Conservation (phyloP, 2,329 filamentous ascomycete genomes). For the Trichoderma sp. region DNA sequence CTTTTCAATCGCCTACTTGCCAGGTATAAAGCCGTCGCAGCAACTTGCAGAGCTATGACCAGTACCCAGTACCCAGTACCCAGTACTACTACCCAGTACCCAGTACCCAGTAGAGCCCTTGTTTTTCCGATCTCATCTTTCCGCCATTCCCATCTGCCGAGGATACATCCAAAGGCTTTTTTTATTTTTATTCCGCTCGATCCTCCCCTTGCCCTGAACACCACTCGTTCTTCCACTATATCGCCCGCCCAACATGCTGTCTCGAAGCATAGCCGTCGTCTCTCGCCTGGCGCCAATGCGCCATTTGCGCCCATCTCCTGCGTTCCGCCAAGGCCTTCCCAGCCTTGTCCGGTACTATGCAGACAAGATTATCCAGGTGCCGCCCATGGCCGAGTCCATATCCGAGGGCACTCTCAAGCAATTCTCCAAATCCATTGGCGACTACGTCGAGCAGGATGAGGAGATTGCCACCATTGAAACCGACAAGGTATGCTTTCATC, state of each 20-base stretch:
- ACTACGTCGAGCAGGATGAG: slow-evolving; percentile 92
- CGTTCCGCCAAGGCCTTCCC: slow-evolving; percentile 40
- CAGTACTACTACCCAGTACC: too few species aligned
- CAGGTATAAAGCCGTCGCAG: not conserved
- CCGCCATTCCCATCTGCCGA: slow-evolving; percentile 4
- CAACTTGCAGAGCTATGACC: not conserved
- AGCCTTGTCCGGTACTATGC: slow-evolving; percentile 61
- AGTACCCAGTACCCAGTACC: not conserved
- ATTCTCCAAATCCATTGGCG: slow-evolving; percentile 87
- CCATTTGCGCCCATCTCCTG: slow-evolving; percentile 20
- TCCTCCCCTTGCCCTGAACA: not conserved
- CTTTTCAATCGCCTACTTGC: not conserved
- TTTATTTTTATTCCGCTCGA: slow-evolving; percentile 15
- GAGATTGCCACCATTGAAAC: slow-evolving; percentile 99
- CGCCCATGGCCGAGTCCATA: slow-evolving; percentile 98
- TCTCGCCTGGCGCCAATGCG: slow-evolving; percentile 16
- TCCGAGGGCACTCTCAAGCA: slow-evolving; percentile 96
- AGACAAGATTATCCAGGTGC: slow-evolving; percentile 86
- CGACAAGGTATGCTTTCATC: slow-evolving; percentile 69
- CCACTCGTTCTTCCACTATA: not conserved
- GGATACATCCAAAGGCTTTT: slow-evolving; percentile 11
- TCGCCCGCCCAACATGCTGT: slow-evolving; percentile 7
- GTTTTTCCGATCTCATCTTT: slow-evolving; percentile 9
- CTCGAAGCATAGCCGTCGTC: slow-evolving; percentile 4
- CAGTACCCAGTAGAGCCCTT: slow-evolving; percentile 3